phyloP scores from a whole-genome alignment of 2,329 filamentous ascomycete genomes.

The Zymoseptoria brevis region DNA sequence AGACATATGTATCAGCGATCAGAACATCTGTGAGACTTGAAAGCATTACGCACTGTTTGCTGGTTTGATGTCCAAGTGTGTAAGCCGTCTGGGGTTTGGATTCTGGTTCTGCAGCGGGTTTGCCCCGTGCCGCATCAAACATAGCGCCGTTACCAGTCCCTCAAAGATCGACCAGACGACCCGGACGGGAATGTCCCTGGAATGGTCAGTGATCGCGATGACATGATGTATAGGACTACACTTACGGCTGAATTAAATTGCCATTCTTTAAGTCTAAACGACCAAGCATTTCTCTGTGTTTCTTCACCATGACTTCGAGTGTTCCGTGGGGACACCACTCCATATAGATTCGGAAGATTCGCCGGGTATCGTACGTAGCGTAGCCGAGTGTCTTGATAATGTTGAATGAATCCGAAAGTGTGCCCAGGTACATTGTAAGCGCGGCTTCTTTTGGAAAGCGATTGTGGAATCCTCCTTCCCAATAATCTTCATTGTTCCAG shows the following conservation, averaged over 20 bases:
- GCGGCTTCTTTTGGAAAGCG: constrained; percentile 1
- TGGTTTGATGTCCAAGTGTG: constrained; percentile 5
- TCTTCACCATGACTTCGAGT: not conserved
- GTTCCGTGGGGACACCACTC: not conserved
- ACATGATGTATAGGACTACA: not conserved
- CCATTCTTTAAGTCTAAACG: not conserved
- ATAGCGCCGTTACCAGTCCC: constrained; percentile 1
- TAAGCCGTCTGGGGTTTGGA: not conserved
- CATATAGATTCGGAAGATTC: constrained; percentile 33
- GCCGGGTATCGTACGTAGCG: constrained; percentile 1
- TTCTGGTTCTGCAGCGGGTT: not conserved
- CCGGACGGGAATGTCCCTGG: constrained; percentile 1
- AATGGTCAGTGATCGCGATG: not conserved
- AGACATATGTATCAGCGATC: not conserved
- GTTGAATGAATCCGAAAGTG: constrained; percentile 1
- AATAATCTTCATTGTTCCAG: not conserved
- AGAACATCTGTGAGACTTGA: not conserved
- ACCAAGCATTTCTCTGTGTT: not conserved
- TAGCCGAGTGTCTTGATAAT: not conserved
- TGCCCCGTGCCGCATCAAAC: not conserved
- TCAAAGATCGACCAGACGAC: constrained; percentile 6
- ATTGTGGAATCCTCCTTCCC: not conserved
- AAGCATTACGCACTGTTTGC: not conserved
- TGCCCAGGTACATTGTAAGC: not conserved
- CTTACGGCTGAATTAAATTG: not conserved